phyloP scores from a whole-genome alignment of 2,329 filamentous ascomycete genomes.

The Neoarthrinium moseri region DNA sequence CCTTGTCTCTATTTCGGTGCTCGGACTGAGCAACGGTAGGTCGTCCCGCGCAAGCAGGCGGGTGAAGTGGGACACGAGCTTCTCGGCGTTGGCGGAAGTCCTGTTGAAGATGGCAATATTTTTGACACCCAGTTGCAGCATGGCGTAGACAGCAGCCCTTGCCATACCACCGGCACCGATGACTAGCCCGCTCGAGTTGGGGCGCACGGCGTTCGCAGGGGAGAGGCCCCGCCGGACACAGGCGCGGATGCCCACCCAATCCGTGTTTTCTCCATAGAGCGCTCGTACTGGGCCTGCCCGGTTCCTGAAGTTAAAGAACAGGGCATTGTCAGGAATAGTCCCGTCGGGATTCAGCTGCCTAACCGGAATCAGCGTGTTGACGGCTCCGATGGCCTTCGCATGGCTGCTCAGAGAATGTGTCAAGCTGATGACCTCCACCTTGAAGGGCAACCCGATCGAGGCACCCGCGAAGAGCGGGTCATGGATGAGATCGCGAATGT shows the following conservation, averaged over 20 bases:
- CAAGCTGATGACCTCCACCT: slow-evolving; percentile 68
- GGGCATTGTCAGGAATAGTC: slow-evolving; percentile 52
- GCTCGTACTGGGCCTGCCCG: slow-evolving; percentile 65
- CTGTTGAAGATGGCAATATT: slow-evolving; percentile 76
- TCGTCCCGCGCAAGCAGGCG: slow-evolving; percentile 45
- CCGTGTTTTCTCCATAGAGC: slow-evolving; percentile 76
- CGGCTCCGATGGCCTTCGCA: slow-evolving; percentile 71
- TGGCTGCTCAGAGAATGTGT: slow-evolving; percentile 70
- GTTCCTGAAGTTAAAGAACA: slow-evolving; percentile 55
- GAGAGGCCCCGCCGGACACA: slow-evolving; percentile 72
- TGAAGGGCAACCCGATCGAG: slow-evolving; percentile 72
- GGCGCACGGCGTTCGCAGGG: slow-evolving; percentile 64
- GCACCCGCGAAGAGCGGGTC: slow-evolving; percentile 70
- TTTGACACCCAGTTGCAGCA: slow-evolving; percentile 74
- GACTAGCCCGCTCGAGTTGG: slow-evolving; percentile 54
- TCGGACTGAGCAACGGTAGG: slow-evolving; percentile 41
- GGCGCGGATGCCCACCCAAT: slow-evolving; percentile 77
- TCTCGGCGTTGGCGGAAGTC: slow-evolving; percentile 64
- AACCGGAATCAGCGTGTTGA: slow-evolving; percentile 74
- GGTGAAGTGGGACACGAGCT: slow-evolving; percentile 70
- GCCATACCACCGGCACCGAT: slow-evolving; percentile 75
- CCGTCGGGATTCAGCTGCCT: slow-evolving; percentile 58
- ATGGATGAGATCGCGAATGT: slow-evolving; percentile 62
- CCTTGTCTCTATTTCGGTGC: slow-evolving; percentile 36
- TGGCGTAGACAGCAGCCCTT: slow-evolving; percentile 72